Conservation (phyloP, 1,284 basidiomycete genomes). For the Tylopilus sp. region DNA sequence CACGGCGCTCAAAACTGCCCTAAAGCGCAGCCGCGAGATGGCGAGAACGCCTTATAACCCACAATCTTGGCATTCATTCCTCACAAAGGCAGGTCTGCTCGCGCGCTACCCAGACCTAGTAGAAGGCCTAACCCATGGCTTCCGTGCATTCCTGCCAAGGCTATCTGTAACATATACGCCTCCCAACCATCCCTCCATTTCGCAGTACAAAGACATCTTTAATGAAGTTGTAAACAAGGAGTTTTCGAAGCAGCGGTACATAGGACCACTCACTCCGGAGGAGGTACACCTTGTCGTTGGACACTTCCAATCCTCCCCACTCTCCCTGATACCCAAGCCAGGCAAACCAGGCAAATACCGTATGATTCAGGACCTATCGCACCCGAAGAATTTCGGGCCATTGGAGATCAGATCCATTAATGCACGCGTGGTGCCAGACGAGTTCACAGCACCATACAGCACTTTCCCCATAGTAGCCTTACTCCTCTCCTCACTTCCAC, state of each 20-base stretch:
- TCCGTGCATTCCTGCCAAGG: neutral
- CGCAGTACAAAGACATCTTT: neutral
- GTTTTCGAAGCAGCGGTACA: neutral
- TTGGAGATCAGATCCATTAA: neutral
- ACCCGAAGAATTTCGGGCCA: neutral
- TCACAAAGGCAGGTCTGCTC: neutral
- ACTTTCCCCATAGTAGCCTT: neutral
- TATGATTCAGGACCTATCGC: neutral
- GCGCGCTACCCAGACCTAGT: neutral
- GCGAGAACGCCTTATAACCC: neutral
- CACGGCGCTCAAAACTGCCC: neutral
- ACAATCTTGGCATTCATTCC: neutral
- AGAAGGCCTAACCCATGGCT: neutral
- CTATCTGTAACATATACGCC: neutral
- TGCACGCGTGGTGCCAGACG: neutral
- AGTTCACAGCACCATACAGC: neutral
- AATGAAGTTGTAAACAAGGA: slow-evolving; percentile 2
- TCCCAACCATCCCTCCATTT: neutral
- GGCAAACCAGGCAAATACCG: neutral
- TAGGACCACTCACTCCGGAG: rapidly evolving
- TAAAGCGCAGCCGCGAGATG: neutral
- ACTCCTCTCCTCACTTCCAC: neutral
- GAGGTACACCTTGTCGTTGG: neutral
- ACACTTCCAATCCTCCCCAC: neutral
- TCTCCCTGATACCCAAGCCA: neutral